Evolutionary conservation across 2,329 filamentous ascomycete genomes (phyloP).

Genomic region (Sclerotinia borealis): DNA sequence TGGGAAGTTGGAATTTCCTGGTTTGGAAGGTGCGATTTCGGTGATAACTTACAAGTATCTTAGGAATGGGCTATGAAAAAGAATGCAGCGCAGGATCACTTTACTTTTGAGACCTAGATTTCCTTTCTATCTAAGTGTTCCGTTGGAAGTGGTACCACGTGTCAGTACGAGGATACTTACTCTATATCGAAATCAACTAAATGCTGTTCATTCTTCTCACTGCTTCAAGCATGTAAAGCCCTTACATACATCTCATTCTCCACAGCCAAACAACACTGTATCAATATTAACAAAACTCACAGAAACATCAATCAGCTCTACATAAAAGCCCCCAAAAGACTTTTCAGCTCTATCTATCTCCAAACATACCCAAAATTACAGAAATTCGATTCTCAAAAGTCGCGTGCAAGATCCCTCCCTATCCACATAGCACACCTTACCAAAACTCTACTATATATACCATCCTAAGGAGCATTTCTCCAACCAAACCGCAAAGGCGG

Average conservation of each 20-base stretch:
- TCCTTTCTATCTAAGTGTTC: background rate
- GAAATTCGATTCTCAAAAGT: background rate
- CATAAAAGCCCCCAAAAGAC: background rate
- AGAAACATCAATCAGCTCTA: background rate
- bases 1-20: background rate
- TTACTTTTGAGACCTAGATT: background rate
- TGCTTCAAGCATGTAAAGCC: too few relatives aligned
- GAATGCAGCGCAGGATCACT: background rate
- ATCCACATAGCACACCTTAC: background rate
- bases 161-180: background rate
- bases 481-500: background rate
- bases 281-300: background rate
- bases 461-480: background rate
- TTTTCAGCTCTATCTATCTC: background rate
- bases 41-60: too few relatives aligned
- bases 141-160: background rate
- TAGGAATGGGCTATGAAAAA: too few relatives aligned
- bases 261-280: background rate
- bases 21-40: background rate
- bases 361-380: background rate
- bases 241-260: too few relatives aligned
- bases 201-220: background rate
- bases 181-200: background rate
- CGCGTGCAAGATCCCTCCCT: background rate
- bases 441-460: background rate